Evolutionary conservation across 257 asterid genomes (phyloP).

Genomic region (Solanum tarapatanum): DNA sequence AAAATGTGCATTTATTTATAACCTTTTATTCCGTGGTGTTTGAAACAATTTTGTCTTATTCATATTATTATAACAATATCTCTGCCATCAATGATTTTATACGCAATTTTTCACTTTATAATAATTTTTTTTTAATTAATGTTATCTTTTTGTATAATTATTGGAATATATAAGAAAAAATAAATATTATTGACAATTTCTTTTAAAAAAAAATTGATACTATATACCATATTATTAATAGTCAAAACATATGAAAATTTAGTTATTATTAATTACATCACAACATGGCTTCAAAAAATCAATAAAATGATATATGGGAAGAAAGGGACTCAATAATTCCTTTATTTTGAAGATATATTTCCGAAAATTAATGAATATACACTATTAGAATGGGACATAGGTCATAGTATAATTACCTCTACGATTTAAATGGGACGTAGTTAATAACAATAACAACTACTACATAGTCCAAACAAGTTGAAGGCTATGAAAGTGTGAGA

Average conservation of each 20-base stretch:
- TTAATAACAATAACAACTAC: not conserved
- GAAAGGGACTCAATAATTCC: not conserved
- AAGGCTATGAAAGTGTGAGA: not conserved
- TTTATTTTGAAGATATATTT: not conserved
- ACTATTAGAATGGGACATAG: not conserved
- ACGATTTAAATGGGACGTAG: not conserved
- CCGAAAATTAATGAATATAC: not conserved
- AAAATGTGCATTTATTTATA: not conserved
- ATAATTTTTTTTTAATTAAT: not conserved
- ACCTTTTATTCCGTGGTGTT: too few species aligned
- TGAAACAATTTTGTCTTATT: not conserved
- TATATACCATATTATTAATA: not conserved
- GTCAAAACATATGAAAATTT: not conserved
- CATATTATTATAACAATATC: not conserved
- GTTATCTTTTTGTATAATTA: not conserved
- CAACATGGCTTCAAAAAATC: not conserved
- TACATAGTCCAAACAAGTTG: not conserved
- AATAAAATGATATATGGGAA: not conserved
- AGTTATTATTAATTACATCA: not conserved
- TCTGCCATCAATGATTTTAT: too few species aligned
- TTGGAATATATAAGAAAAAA: not conserved
- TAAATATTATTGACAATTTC: not conserved
- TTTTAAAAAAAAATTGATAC: not conserved
- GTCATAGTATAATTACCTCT: not conserved
- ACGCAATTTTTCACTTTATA: not conserved